phyloP scores from a whole-genome alignment of 805 yeast species.

The Pichia cabralensis region DNA sequence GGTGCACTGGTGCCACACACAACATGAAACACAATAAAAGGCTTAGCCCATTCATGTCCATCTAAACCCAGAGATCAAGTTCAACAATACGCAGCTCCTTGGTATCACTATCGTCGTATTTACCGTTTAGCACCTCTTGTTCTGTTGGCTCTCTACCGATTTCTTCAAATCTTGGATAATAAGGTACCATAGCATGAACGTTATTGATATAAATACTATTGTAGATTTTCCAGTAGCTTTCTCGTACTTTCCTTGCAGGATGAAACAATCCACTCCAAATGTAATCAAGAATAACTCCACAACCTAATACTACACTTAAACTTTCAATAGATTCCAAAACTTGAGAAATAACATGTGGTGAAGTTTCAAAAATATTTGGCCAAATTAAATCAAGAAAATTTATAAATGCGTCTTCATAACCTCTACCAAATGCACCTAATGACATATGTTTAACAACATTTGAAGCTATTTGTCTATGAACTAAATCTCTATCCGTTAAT shows the following conservation, averaged over 20 bases:
- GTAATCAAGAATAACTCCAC: slow-evolving; percentile 66
- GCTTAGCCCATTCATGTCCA: neutral
- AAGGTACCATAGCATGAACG: slow-evolving; percentile 71
- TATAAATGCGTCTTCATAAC: slow-evolving; percentile 71
- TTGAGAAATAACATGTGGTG: slow-evolving; percentile 87
- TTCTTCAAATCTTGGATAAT: slow-evolving; percentile 52
- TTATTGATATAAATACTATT: slow-evolving; percentile 67
- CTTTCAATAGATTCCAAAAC: slow-evolving; percentile 75
- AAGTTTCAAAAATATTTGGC: slow-evolving; percentile 89
- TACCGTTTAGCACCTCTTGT: neutral
- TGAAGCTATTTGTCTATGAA: slow-evolving; percentile 93
- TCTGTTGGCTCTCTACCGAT: slow-evolving; percentile 12
- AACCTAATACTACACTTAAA: slow-evolving; percentile 61
- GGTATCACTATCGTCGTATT: slow-evolving; percentile 7
- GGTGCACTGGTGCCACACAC: too few relatives aligned
- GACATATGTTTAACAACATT: slow-evolving; percentile 78
- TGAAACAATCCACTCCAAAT: slow-evolving; percentile 86
- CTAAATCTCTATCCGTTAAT: slow-evolving; percentile 78
- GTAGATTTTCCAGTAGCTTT: slow-evolving; percentile 77
- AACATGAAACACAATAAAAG: neutral
- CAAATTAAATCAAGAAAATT: slow-evolving; percentile 72
- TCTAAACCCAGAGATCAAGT: slow-evolving; percentile 24
- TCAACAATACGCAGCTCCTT: slow-evolving; percentile 22
- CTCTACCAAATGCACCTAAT: slow-evolving; percentile 62
- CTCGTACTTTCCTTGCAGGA: slow-evolving; percentile 81